Evolutionary conservation across 2,329 filamentous ascomycete genomes (phyloP).

Genomic region (Plenodomus tracheiphilus): DNA sequence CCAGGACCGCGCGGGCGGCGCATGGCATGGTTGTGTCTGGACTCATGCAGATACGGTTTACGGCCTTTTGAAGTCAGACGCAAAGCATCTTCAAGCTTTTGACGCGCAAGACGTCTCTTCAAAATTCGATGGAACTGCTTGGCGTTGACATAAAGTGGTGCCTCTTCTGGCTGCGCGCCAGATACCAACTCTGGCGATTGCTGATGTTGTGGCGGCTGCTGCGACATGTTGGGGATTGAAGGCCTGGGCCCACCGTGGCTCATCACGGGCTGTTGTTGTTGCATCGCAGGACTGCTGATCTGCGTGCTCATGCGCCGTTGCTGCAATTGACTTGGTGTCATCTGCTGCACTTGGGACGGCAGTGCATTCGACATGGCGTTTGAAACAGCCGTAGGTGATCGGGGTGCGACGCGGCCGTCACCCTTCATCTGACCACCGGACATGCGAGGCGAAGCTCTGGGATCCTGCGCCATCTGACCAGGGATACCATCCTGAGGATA

Average conservation of each 20-base stretch:
- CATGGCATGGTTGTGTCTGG: conserved; percentile 98
- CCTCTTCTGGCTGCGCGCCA: conserved; percentile 73
- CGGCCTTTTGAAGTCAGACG: conserved; percentile 91
- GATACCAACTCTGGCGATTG: conserved; percentile 80
- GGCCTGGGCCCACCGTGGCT: conserved; percentile 64
- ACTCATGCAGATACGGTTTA: conserved; percentile 97
- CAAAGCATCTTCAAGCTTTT: conserved; percentile 90
- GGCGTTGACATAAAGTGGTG: conserved; percentile 94
- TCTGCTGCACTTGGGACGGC: conserved; percentile 45
- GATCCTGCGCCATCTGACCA: conserved; percentile 60
- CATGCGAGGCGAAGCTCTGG: conserved; percentile 75
- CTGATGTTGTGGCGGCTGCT: conserved; percentile 65
- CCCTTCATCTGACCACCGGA: conserved; percentile 68
- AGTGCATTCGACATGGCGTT: conserved; percentile 55
- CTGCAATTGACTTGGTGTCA: conserved; percentile 40
- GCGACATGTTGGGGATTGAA: conserved; percentile 55
- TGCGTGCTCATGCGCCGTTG: conserved; percentile 48
- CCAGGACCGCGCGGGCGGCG: conserved; percentile 89
- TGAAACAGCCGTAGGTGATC: conserved; percentile 74
- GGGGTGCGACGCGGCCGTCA: conserved; percentile 68
- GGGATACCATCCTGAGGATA: conserved; percentile 65
- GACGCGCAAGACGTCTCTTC: conserved; percentile 88
- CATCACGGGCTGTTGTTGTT: conserved; percentile 75
- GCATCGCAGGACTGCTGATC: conserved; percentile 55
- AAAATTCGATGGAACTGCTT: conserved; percentile 98